These are phyloP conservation scores for Plasmodium gallinaceum DNA, from an alignment of 169 alveolate species.

Conservation along the genomic window DNA sequence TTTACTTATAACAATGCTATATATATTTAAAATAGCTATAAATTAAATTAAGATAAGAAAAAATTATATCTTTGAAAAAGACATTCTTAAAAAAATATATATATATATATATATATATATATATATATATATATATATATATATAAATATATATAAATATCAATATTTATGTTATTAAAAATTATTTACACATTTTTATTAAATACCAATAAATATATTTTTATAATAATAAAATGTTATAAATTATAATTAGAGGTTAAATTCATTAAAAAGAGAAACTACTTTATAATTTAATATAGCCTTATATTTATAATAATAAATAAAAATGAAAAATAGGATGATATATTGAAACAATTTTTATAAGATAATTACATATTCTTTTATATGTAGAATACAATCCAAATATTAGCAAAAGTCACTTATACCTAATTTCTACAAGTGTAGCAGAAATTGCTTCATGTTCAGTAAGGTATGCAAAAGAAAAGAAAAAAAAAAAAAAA, in stretches of 20 bases:
- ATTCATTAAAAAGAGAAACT: neutral
- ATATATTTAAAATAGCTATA: too few species aligned
- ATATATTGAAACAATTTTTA: neutral
- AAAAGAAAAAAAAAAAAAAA: conserved; percentile 8
- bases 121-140: too few species aligned
- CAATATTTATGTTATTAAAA: too few species aligned
- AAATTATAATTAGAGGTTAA: too few species aligned
- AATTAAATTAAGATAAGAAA: neutral
- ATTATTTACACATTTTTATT: too few species aligned
- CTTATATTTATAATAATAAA: neutral
- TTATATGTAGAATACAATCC: conserved; percentile 25
- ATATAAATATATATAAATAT: too few species aligned
- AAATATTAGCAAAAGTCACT: conserved; percentile 44
- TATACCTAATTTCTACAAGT: conserved; percentile 56
- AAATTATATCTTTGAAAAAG: neutral
- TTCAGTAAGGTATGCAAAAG: conserved; percentile 20
- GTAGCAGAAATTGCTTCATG: conserved; percentile 53
- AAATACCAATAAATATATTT: too few species aligned
- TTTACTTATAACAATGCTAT: too few species aligned
- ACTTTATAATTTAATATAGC: neutral
- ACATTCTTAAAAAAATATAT: neutral
- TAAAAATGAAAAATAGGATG: conserved; percentile 1
- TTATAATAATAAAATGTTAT: too few species aligned
- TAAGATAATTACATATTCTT: neutral
- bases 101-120: neutral